Conservation (phyloP, 1,284 basidiomycete genomes). For the Jaminaea rosea region DNA sequence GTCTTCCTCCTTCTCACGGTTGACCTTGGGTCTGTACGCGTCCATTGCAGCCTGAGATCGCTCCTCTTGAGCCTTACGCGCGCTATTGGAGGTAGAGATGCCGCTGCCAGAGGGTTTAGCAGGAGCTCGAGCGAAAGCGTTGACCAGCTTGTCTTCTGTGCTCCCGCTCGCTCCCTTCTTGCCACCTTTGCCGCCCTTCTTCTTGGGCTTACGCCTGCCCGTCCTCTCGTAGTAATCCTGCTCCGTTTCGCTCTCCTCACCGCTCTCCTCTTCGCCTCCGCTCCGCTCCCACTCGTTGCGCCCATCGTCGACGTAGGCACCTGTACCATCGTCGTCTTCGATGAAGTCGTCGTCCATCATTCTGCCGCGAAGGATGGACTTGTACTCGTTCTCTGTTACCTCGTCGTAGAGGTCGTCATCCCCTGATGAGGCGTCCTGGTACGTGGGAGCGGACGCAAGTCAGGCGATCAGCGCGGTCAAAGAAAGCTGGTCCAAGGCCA, state of each 20-base stretch:
- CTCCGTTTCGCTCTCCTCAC: slow-evolving; percentile 39
- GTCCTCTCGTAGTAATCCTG: slow-evolving; percentile 43
- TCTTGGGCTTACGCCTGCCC: slow-evolving; percentile 40
- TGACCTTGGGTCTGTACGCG: slow-evolving; percentile 25
- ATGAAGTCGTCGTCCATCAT: slow-evolving; percentile 86
- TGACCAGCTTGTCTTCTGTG: not conserved
- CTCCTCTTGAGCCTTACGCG: slow-evolving; percentile 3
- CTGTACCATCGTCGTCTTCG: slow-evolving; percentile 79
- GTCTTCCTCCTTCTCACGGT: slow-evolving; percentile 41
- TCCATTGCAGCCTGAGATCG: slow-evolving; percentile 6
- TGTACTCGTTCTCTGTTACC: slow-evolving; percentile 85
- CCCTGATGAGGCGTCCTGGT: slow-evolving; percentile 9
- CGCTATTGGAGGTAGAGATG: not conserved
- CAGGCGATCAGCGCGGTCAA: no score
- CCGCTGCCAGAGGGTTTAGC: not conserved
- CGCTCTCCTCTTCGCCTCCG: slow-evolving; percentile 49
- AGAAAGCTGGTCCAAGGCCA: no score
- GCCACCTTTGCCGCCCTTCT: slow-evolving; percentile 4
- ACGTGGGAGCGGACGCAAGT: not conserved
- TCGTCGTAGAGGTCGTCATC: slow-evolving; percentile 78
- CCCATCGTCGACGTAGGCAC: slow-evolving; percentile 92
- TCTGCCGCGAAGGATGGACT: slow-evolving; percentile 70
- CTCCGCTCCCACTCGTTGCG: slow-evolving; percentile 72
- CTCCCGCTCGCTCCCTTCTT: not conserved
- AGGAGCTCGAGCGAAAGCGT: not conserved